Conservation (phyloP, 73 alveolate species). For the Paramecium biaurelia region DNA sequence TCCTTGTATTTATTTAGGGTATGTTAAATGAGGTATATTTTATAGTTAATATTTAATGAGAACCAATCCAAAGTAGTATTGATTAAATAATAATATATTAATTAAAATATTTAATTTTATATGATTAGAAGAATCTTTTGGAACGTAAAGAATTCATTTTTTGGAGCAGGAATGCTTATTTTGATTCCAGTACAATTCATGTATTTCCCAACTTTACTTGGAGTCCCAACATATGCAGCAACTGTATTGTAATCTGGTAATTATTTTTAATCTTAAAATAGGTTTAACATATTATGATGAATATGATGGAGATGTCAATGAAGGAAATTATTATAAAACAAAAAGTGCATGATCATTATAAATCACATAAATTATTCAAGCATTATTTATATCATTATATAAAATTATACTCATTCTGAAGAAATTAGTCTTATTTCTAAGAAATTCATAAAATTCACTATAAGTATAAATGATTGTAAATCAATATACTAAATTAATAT, state of each 20-base stretch:
- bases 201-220: slow-evolving; percentile 9
- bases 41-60: slow-evolving; percentile 58
- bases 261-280: neutral
- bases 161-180: slow-evolving; percentile 45
- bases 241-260: slow-evolving; percentile 15
- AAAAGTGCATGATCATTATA: slow-evolving; percentile 24
- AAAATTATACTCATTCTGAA: neutral
- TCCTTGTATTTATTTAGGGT: slow-evolving; percentile 64
- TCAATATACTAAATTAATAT: neutral
- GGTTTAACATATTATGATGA: slow-evolving; percentile 29
- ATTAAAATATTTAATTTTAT: neutral
- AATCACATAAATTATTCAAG: neutral
- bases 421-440: neutral
- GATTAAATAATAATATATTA: neutral
- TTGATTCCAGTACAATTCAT: neutral
- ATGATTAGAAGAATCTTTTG: slow-evolving; percentile 53
- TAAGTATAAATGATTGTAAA: neutral
- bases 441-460: neutral
- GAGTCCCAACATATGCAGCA: slow-evolving; percentile 29
- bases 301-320: slow-evolving; percentile 47
- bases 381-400: neutral
- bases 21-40: neutral
- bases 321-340: slow-evolving; percentile 7
- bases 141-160: slow-evolving; percentile 36
- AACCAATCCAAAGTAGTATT: slow-evolving; percentile 52